Base-by-base conservation (phyloP, 371 early-diverging fungal genomes). In the Mortierella sp. region DNA sequence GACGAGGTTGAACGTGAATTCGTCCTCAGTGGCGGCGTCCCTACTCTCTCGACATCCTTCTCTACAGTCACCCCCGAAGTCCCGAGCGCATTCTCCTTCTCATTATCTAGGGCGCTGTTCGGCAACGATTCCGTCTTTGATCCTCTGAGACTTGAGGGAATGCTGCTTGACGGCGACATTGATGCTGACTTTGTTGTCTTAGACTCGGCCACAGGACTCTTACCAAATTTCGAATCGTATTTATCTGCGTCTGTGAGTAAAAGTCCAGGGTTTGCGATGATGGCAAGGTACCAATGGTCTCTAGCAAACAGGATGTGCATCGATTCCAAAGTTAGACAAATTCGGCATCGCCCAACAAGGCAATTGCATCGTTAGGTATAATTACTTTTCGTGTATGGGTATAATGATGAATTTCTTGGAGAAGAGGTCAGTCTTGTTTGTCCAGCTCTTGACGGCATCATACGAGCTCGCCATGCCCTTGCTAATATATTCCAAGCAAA, bases 321-420 rank as follows among this genome's bases (percentile, higher is more conserved):
- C 1, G 19, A 32, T 1, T 23, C n/a, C n/a, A n/a, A n/a, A n/a
- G n/a, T n/a, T 4, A n/a, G n/a, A n/a, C n/a, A n/a, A n/a, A n/a
- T n/a, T n/a, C n/a, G n/a, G n/a, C n/a, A n/a, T n/a, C n/a, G n/a
- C 37, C 49, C 19, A 46, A 41, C 46, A 32, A 8, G 11, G 15
- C 17, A 15, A 26, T 2, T 5, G 23, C n/a, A 51, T 6, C 19
- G 11, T 23, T n/a, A n/a, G 34, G 1, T 8, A 5, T 32, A 50
- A 75, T 26, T 79, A 89, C 88, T 79, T 78, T 66, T 92, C 90
- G 62, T 89, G 87, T 53, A 92, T 87, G 2, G 92, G 92, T 5
- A 92, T 64, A 50, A 92, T 64, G n/a, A 90, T 62, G 53, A 79
- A 85, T 26, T 84, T 79, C 47, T 86, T 88, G 21, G 78, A 68